Conservation (phyloP, 305 asterid species). For the Fraxinus greggii region DNA sequence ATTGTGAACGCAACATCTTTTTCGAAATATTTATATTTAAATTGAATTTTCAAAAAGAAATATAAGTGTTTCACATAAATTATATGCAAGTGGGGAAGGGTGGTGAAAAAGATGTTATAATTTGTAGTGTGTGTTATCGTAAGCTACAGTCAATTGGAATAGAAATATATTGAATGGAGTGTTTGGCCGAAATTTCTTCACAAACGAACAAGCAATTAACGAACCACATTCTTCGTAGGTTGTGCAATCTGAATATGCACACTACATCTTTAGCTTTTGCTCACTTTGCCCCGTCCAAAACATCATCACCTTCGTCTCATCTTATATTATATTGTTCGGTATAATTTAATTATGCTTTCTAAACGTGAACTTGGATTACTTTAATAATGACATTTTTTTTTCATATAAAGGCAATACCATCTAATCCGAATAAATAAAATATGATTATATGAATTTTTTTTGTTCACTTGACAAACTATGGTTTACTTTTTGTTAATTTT, state of each 20-base stretch:
- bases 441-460: not conserved
- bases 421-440: not conserved
- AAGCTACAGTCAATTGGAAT: slow-evolving; percentile 28
- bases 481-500: not conserved
- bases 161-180: not conserved
- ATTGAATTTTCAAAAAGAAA: not conserved
- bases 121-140: slow-evolving; percentile 30
- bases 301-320: slow-evolving; percentile 7
- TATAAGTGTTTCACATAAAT: slow-evolving; percentile 21
- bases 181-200: slow-evolving; percentile 31
- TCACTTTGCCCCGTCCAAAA: slow-evolving; percentile 25
- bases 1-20: slow-evolving; percentile 40
- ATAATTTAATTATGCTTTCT: not conserved
- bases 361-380: slow-evolving; percentile 1
- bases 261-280: slow-evolving; percentile 26
- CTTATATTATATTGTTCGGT: not conserved
- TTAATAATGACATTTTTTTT: not conserved
- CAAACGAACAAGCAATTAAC: slow-evolving; percentile 28
- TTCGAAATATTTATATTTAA: slow-evolving; percentile 35
- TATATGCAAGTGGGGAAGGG: slow-evolving; percentile 10
- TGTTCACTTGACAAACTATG: not conserved
- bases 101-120: slow-evolving; percentile 13
- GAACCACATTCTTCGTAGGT: slow-evolving; percentile 19
- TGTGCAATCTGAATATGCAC: slow-evolving; percentile 44
- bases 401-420: not conserved